A percentile compares a stretch with the other conserved stretches of the same genome.
These are phyloP conservation scores for Blastocystis hominis DNA, from an alignment of 352 stramenopile genomes.

Conservation along the genomic window DNA sequence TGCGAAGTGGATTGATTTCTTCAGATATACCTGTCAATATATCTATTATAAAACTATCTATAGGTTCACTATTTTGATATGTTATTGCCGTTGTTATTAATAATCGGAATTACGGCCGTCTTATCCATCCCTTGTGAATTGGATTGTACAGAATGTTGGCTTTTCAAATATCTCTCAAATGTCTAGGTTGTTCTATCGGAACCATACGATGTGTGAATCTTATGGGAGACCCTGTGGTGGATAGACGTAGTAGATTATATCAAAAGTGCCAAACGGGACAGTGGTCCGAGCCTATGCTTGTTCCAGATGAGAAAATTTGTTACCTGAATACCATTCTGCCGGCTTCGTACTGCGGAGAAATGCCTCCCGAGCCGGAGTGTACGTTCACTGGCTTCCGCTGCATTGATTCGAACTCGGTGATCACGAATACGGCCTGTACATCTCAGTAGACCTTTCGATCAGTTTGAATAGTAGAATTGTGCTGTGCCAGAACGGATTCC, in stretches of 20 bases:
- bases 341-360: not conserved
- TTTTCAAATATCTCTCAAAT: not conserved
- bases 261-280: not conserved
- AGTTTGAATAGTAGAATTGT: not conserved
- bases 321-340: not conserved
- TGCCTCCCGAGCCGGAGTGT: slow-evolving; percentile 21
- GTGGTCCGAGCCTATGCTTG: slow-evolving; percentile 23
- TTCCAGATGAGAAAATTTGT: slow-evolving; percentile 26
- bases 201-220: slow-evolving; percentile 30
- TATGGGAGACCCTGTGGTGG: not conserved
- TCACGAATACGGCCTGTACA: slow-evolving; percentile 17
- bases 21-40: too few species aligned
- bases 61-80: slow-evolving; percentile 23
- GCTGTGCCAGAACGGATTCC: slow-evolving; percentile 20
- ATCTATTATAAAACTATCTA: too few species aligned
- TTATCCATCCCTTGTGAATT: not conserved
- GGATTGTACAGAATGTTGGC: not conserved
- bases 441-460: not conserved
- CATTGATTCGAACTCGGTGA: not conserved
- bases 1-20: not conserved
- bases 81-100: slow-evolving; percentile 22
- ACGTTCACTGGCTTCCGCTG: not conserved
- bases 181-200: slow-evolving; percentile 26
- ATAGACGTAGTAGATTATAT: slow-evolving; percentile 13
- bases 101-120: not conserved